These are phyloP conservation scores for Ustilago tritici DNA, from an alignment of 1,284 basidiomycete genomes.

Conservation along the genomic window DNA sequence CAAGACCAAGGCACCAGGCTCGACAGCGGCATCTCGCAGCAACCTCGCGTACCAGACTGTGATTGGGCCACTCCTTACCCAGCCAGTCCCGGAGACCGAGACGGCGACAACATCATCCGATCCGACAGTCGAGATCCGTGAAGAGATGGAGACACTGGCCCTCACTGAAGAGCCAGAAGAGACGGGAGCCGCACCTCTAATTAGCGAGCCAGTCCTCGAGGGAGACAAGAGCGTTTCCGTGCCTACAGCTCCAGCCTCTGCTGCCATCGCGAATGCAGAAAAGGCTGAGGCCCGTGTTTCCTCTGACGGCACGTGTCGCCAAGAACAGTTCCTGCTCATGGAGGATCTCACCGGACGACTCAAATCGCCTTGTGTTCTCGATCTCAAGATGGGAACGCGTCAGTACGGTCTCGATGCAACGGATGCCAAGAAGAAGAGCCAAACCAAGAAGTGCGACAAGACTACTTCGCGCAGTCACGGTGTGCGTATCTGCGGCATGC, in stretches of 20 bases:
- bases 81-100: background rate
- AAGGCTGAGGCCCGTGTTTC: slow-evolving; percentile 3
- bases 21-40: background rate
- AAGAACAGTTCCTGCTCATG: slow-evolving; percentile 98
- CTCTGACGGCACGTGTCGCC: slow-evolving; percentile 72
- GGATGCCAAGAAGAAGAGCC: slow-evolving; percentile 91
- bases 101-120: background rate
- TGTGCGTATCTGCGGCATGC: slow-evolving; percentile 97
- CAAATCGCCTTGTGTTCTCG: slow-evolving; percentile 93
- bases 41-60: slow-evolving; percentile 11
- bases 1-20: slow-evolving; percentile 22
- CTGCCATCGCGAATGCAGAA: background rate
- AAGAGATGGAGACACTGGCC: slow-evolving; percentile 23
- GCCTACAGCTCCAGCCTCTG: background rate
- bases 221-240: background rate
- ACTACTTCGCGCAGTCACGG: slow-evolving; percentile 92
- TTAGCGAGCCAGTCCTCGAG: background rate
- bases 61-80: background rate
- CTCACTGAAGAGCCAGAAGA: slow-evolving; percentile 24
- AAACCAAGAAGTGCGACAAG: slow-evolving; percentile 96
- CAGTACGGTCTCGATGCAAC: slow-evolving; percentile 98
- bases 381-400: slow-evolving; percentile 98
- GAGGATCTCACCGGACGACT: slow-evolving; percentile 96
- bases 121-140: slow-evolving; percentile 11
- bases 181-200: background rate